Evolutionary conservation across 345 rosid species (phyloP), one percentile per base, ranked within the genome.

Genomic region (Eucalyptus coolabah): DNA sequence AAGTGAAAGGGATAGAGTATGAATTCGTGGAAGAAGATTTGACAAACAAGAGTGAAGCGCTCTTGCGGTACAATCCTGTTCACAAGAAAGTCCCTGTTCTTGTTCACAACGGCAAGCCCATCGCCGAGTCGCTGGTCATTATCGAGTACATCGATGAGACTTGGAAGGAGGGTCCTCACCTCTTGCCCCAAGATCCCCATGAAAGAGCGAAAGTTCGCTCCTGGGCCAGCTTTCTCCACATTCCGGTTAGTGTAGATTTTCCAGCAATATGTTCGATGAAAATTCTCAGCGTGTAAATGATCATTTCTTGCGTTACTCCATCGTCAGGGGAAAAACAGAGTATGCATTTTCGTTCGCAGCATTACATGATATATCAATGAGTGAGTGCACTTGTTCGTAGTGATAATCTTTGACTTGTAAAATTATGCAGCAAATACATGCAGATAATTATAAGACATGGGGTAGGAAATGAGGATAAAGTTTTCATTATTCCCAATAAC

Each of bases 11-110:
- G 86, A 87, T 94, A 65, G 91, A 93, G 26, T 94, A 89, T 50
- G 90, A 89, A 16, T 80, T 90, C 49, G 87, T 93, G 30, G 95
- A 91, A 88, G 95, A 95, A 93, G 95, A 95, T 86, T 83, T 93
- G 54, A 72, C 49, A 10, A 92, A 92, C 92, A 93, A 93, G 90
- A 94, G 94, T 88, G 89, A 89, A 45, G 13, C 50, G 4, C 88
- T 86, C 37, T 77, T 88, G 37, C 51, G 4, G 47, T 51, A 50
- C 77, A 94, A 93, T 72, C 94, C 93, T 65, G 92, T 93, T 85
- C 89, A 91, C 92, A 91, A 92, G 89, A 91, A 92, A 89, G 88
- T 90, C 17, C 94, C 94, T 17, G 89, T 95, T 69, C 92, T 94
- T 45, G 93, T 92, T 83, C 95, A 95, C 89, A 91, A 91, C 44